Evolutionary conservation across 2,329 filamentous ascomycete species (phyloP).

Genomic region (Fusarium proliferatum): DNA sequence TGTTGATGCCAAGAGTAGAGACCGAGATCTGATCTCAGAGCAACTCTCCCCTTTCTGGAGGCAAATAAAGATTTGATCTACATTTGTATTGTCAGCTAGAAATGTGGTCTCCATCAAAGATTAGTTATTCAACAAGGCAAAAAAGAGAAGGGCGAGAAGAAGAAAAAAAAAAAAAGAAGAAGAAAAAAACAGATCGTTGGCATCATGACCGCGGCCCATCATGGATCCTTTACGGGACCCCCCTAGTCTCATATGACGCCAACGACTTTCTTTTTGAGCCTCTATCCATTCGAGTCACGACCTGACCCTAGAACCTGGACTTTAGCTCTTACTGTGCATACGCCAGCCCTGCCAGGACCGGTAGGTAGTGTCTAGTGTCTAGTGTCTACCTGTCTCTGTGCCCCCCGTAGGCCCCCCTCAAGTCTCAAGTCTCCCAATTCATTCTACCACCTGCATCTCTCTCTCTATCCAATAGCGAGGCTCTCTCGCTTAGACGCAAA

Average conservation of each 20-base stretch:
- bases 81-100: not conserved
- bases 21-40: not conserved
- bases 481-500: not conserved
- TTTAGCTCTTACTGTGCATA: constrained; percentile 13
- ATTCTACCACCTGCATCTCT: not conserved
- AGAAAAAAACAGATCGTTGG: not conserved
- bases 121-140: not conserved
- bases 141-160: not conserved
- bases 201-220: constrained; percentile 23
- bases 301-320: constrained; percentile 5
- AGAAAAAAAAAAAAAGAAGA: not conserved
- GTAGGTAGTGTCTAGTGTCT: no score
- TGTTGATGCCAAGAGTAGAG: not conserved
- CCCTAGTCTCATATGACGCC: constrained; percentile 34
- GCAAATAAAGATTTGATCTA: constrained; percentile 8
- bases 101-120: not conserved
- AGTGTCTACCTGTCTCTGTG: not conserved
- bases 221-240: constrained; percentile 18
- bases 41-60: not conserved
- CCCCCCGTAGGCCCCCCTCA: no score
- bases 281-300: not conserved
- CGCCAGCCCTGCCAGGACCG: constrained; percentile 1
- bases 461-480: not conserved
- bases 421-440: not conserved
- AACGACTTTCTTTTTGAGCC: constrained; percentile 29